Percentiles rank a stretch among this genome's conserved stretches.
Conservation (phyloP, 352 stramenopile genomes). For the Pythium grandisporangium region DNA sequence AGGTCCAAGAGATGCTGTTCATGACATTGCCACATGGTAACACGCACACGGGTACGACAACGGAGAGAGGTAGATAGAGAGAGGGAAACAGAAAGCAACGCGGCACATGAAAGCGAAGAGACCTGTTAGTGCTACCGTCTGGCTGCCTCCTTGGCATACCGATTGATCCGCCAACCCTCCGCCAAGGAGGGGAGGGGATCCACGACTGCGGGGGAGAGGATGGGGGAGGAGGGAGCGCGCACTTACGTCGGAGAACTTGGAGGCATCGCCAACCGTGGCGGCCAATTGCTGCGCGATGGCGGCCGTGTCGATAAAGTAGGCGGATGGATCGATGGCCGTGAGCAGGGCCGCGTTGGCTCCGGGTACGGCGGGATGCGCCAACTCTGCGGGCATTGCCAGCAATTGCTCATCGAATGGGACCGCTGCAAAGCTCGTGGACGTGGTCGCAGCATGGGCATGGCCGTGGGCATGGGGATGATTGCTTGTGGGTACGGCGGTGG, state of each 20-base stretch:
- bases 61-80: not conserved
- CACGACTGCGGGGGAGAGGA: no score
- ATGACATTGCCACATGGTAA: not conserved
- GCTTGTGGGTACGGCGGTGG: no score
- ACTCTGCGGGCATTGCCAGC: conserved; percentile 16
- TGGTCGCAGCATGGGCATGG: conserved; percentile 1
- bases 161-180: no score
- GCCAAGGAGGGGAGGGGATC: no score
- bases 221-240: no score
- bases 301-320: conserved; percentile 60
- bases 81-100: not conserved
- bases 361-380: conserved; percentile 5
- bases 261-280: conserved; percentile 56
- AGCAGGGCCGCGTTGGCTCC: conserved; percentile 1
- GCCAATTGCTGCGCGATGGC: conserved; percentile 51
- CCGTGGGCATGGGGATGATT: not conserved
- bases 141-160: no score
- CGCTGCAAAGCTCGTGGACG: conserved; percentile 18
- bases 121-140: no score
- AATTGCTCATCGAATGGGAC: conserved; percentile 55
- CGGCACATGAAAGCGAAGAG: no score
- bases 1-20: conserved; percentile 72
- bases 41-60: not conserved
- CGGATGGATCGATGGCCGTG: conserved; percentile 12
- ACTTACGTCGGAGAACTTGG: conserved; percentile 71